A percentile compares a stretch with the other conserved stretches of the same genome.
Evolutionary conservation across 1,284 basidiomycete genomes (phyloP).

Genomic region (Malassezia sp.): DNA sequence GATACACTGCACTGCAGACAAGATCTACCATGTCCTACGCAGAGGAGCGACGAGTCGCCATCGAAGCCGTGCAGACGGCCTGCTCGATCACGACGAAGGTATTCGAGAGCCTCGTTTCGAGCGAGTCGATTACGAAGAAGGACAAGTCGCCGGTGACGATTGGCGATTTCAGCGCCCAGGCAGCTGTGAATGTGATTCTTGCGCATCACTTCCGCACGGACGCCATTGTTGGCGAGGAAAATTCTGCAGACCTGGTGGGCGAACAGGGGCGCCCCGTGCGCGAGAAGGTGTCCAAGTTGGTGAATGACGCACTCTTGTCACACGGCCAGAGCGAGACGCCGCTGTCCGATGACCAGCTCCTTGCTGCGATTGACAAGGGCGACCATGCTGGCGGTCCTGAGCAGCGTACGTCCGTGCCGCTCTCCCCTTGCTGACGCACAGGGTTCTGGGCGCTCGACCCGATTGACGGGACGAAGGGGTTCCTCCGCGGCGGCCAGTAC

Average conservation of each 20-base stretch:
- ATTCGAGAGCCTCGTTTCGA: slow-evolving; percentile 71
- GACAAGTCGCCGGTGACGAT: slow-evolving; percentile 93
- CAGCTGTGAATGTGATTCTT: slow-evolving; percentile 38
- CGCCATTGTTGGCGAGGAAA: slow-evolving; percentile 89
- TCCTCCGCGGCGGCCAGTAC: slow-evolving; percentile 90
- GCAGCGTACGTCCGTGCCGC: slow-evolving; percentile 66
- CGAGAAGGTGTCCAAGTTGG: slow-evolving; percentile 65
- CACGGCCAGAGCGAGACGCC: slow-evolving; percentile 47
- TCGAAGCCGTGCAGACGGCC: slow-evolving; percentile 80
- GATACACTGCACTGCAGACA: no score
- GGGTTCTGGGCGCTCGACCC: slow-evolving; percentile 82
- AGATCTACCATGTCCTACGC: no score
- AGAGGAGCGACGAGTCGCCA: slow-evolving; percentile 63
- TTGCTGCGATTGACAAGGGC: slow-evolving; percentile 77
- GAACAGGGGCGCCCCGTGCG: slow-evolving; percentile 51
- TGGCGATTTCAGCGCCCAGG: slow-evolving; percentile 45
- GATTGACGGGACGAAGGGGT: slow-evolving; percentile 87
- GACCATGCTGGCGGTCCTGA: slow-evolving; percentile 62
- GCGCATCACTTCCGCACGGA: slow-evolving; percentile 64
- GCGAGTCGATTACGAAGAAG: slow-evolving; percentile 76
- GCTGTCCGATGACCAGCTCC: slow-evolving; percentile 51
- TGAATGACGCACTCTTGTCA: slow-evolving; percentile 62
- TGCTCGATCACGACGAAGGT: slow-evolving; percentile 64
- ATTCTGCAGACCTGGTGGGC: slow-evolving; percentile 57
- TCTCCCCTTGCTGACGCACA: not conserved